Base-by-base conservation (phyloP, 345 rosid genomes). In the Kernera saxatilis region DNA sequence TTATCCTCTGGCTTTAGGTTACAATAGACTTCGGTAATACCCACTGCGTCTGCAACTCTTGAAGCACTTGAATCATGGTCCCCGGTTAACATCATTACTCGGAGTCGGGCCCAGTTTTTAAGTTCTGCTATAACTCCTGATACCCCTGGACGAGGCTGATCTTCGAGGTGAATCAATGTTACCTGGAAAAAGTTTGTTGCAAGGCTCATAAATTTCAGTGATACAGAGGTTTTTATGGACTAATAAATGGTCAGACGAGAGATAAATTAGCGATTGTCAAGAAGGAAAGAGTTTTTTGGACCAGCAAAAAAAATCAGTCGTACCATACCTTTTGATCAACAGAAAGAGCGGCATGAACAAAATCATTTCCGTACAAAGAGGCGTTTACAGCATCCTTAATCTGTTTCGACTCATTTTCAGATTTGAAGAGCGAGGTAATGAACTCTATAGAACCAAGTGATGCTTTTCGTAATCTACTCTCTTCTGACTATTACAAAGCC, bases 391-490 rank as follows among this genome's bases (percentile, higher is more conserved):
- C 99, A 70, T 85, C 90, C 79, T 80, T 85, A 66, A 94, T 89
- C 82, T 80, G 83, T 71, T 67, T 79, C 40, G 91, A 86, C 72
- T 91, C 88, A 70, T 81, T 86, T 78, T 91, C 92, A 17, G 97
- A 85, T 75, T 84, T 81, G 68, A 82, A 83, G 35, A 79, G 85
- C 37, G 99, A 91, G 73, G 97, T 85, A 44, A 94, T 84, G 70
- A 94, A 94, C 56, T 94, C 99, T 29, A 94, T 79, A 25, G 99
- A 94, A 64, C 99, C 99, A 77, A 94, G 96, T 32, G 94, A 87
- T 25, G 97, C 99, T 80, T 80, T 84, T 78, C 85, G 77, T 73
- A 66, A 51, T 80, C 80, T 87, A 64, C 70, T 64, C 46, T 56
- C 82, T 81, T 76, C 85, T 79, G 91, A 78, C 97, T 91, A 80